Base-by-base conservation (phyloP, 2,329 filamentous ascomycete genomes). In the Neopestalotiopsis sp. region DNA sequence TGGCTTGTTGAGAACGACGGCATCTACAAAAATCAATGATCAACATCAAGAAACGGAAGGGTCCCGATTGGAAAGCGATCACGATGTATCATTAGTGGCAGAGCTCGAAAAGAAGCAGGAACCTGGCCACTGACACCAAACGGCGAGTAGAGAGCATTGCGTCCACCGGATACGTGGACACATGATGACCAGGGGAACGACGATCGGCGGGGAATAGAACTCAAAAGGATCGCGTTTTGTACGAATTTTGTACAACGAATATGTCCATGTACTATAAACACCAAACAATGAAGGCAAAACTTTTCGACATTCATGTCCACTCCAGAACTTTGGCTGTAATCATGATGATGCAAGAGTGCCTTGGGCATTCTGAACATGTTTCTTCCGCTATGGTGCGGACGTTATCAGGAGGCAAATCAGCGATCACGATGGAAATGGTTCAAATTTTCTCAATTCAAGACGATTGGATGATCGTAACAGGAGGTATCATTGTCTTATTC, bases 221-320 rank as follows among this genome's bases (percentile, higher is more conserved):
- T 52, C 45, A 24, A 59, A n/a, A 34, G 57, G 24, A 59, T 17
- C 14, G 2, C 24, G 59, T n/a, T 38, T 40, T 62, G 59, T 62
- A 62, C 59, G 28, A n/a, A 62, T 62, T 20, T 40, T 62, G 59
- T 62, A 62, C 59, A 62, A 62, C 32, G 14, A 62, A 34, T 61
- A 40, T 30, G 34, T 38, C 13, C 30, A 62, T 62, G 59, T 62
- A 62, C n/a, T 17, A 62, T 62, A 62, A 12, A 38, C 28, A 34
- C 30, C 20, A 30, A 40, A 30, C 10, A 24, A 59, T 30, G 13
- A 30, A 59, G 30, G 30, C 24, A 59, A 59, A 59, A 2, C 20
- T 52, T 28, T 52, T 24, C n/a, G n/a, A n/a, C 30, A 32, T 30
- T 30, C 17, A 59, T n/a, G 30, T 4, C 57, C 13, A 59, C 49